phyloP scores from a whole-genome alignment of 1,139 yeast genomes.

The Kodamaea arcana region DNA sequence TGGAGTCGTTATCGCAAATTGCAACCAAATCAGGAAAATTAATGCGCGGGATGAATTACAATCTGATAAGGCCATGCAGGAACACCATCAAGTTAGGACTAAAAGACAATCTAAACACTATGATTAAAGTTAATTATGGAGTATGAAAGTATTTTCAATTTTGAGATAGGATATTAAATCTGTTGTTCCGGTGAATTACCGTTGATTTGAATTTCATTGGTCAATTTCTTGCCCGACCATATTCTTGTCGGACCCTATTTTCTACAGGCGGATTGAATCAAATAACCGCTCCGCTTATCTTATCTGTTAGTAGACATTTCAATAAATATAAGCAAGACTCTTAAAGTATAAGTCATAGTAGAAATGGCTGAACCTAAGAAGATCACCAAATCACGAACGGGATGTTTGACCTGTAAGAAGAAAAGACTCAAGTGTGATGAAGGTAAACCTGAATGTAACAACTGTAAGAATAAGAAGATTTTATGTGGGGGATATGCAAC shows the following conservation, averaged over 20 bases:
- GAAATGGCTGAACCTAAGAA: constrained; percentile 4
- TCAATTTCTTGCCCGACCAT: neutral
- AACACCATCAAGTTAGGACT: no score
- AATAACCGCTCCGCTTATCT: neutral
- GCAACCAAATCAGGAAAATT: neutral
- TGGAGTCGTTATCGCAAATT: neutral
- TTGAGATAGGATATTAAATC: no score
- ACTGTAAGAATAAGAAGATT: constrained; percentile 41
- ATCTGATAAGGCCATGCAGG: no score
- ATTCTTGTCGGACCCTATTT: neutral
- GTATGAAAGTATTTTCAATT: no score
- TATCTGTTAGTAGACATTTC: neutral
- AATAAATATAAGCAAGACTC: neutral
- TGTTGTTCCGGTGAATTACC: no score
- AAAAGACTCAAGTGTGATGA: constrained; percentile 58
- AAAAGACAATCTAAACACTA: no score
- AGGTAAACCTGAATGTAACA: constrained; percentile 47
- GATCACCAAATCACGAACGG: constrained; percentile 35
- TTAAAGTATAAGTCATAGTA: neutral
- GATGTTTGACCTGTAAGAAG: constrained; percentile 56
- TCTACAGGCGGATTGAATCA: neutral
- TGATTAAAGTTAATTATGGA: no score
- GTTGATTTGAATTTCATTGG: no score
- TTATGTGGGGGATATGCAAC: constrained; percentile 63
- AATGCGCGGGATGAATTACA: neutral